Conservation (phyloP, 805 yeast genomes). For the Huiozyma naganishii region DNA sequence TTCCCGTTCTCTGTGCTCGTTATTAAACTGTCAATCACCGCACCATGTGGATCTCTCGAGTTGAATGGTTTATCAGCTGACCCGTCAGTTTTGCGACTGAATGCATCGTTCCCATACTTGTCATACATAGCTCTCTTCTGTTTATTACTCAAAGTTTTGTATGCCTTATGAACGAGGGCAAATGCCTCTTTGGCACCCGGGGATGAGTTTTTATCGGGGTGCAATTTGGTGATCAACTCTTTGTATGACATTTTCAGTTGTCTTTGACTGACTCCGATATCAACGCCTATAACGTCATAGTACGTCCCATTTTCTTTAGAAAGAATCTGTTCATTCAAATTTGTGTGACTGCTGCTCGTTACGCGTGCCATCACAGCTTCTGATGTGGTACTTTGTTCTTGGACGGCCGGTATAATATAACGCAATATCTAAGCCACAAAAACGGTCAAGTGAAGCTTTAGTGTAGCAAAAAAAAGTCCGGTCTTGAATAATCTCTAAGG, state of each 20-base stretch:
- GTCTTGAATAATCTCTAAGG: too few species aligned
- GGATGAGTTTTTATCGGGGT: conserved; percentile 1
- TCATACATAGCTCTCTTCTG: conserved; percentile 59
- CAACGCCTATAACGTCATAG: conserved; percentile 53
- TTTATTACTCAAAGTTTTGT: conserved; percentile 65
- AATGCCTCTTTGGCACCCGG: conserved; percentile 2
- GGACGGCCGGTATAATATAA: too few species aligned
- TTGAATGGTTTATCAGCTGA: not conserved
- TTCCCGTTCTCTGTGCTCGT: not conserved
- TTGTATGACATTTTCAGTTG: conserved; percentile 1
- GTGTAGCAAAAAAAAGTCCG: too few species aligned
- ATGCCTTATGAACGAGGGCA: conserved; percentile 72
- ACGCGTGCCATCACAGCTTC: not conserved
- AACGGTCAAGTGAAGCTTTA: too few species aligned
- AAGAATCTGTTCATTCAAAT: conserved; percentile 32
- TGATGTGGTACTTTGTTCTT: not conserved
- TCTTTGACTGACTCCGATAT: not conserved
- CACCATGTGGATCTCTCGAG: conserved; percentile 22
- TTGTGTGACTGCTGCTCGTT: conserved; percentile 22
- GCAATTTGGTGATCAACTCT: not conserved
- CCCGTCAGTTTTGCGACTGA: not conserved
- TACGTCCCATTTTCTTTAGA: conserved; percentile 58
- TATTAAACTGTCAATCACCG: conserved; percentile 1
- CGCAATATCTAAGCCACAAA: too few species aligned
- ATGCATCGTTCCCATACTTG: conserved; percentile 21